These are phyloP conservation scores for Aspergillus funiculosus DNA, from an alignment of 495 filamentous ascomycete species.

Conservation along the genomic window DNA sequence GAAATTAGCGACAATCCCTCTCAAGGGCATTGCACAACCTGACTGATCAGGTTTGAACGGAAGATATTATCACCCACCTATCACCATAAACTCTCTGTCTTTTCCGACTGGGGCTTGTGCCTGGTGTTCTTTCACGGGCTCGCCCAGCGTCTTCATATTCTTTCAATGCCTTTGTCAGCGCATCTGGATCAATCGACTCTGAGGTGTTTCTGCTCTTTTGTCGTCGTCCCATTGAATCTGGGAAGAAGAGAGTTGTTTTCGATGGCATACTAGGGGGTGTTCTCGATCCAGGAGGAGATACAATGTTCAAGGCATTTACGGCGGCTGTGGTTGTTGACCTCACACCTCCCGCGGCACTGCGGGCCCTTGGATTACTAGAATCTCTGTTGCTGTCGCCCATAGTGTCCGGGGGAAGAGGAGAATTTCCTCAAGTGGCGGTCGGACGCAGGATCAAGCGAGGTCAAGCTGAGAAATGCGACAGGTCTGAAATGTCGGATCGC, in stretches of 20 bases:
- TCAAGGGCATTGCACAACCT: not conserved
- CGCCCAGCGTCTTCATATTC: conserved; percentile 57
- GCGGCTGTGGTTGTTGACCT: conserved; percentile 18
- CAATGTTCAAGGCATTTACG: conserved; percentile 28
- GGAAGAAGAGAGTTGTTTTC: conserved; percentile 38
- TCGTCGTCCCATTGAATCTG: conserved; percentile 26
- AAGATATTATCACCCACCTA: conserved; percentile 47
- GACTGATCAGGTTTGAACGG: no score
- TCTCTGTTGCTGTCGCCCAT: conserved; percentile 25
- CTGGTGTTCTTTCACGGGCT: conserved; percentile 63
- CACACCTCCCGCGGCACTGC: conserved; percentile 13
- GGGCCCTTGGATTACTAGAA: conserved; percentile 10
- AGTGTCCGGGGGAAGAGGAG: conserved; percentile 1
- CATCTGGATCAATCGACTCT: conserved; percentile 55
- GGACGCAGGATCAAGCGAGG: conserved; percentile 13
- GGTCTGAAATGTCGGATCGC: conserved; percentile 15
- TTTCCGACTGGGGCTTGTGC: conserved; percentile 77
- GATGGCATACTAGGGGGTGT: conserved; percentile 41
- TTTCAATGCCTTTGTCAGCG: conserved; percentile 58
- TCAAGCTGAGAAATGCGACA: conserved; percentile 20
- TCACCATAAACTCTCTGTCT: conserved; percentile 81
- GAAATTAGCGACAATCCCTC: conserved; percentile 3
- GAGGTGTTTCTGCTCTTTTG: conserved; percentile 36
- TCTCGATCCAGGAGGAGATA: conserved; percentile 39
- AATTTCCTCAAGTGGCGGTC: conserved; percentile 16